Evolutionary conservation across 352 stramenopile species (phyloP), one percentile per base, ranked within the genome.

Genomic region (Phytopythium boreale): DNA sequence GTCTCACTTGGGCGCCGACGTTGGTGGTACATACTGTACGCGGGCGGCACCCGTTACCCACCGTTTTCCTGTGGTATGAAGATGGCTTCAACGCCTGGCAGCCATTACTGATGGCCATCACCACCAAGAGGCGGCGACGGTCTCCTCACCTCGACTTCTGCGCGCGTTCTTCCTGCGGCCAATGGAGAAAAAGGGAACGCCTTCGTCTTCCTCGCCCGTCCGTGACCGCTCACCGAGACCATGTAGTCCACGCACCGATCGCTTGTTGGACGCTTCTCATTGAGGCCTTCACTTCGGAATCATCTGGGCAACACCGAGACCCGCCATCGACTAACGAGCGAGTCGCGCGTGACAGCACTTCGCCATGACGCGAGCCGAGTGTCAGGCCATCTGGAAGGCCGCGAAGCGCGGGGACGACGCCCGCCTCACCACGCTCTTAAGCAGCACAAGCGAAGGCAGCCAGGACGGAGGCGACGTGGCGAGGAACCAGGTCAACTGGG

Each of bases 401-500:
- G 68, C 71, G 24, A 66, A 60, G n/a, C 64, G 64, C 27, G 71
- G 68, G 27, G 68, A 78, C 47, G 64, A 75, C 26, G 49, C 26
- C 26, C 71, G 57, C 5, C 59, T 78, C 14, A 59, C 64, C 39
- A 44, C 67, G 39, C 67, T 78, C n/a, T 56, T 75, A 9, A 62
- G 69, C 8, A 62, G 69, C 8, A 52, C 22, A 22, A 4, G n/a
- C 22, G n/a, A 62, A 2, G 53, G 14, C 22, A 7, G 19, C 27
- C 22, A 27, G 26, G 17, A 27, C 4, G 52, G 52, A 43, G 68
- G 74, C 47, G 53, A 59, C 22, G 67, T 78, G 34, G 68, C 53
- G 2, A 62, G 64, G 2, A 78, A 75, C 47, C 62, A 73, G 44
- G 60, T 78, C 29, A 75, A 78, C 34, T 78, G 71, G 71, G 71